These are phyloP conservation scores for Colletotrichum cereale DNA, from an alignment of 2,329 filamentous ascomycete genomes.

Conservation along the genomic window DNA sequence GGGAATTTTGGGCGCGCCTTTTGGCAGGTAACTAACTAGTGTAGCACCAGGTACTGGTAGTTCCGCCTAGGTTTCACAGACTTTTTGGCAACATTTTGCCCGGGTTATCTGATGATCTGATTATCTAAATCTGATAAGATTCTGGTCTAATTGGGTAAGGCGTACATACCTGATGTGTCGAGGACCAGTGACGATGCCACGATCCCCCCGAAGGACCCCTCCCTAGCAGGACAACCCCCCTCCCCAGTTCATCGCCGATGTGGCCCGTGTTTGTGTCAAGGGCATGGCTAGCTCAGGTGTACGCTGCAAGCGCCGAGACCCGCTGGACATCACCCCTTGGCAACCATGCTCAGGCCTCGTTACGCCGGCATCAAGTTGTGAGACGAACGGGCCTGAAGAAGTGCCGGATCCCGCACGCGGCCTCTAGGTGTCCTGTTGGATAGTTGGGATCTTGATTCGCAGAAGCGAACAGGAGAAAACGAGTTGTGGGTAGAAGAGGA, in stretches of 20 bases:
- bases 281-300: neutral
- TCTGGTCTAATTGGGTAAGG: constrained; percentile 39
- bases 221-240: neutral
- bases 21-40: neutral
- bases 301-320: constrained; percentile 8
- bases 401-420: too few relatives aligned
- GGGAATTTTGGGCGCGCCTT: constrained; percentile 18
- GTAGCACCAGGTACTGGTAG: too few relatives aligned
- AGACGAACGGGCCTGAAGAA: neutral
- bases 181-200: constrained; percentile 29
- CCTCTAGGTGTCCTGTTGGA: neutral
- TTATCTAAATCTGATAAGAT: constrained; percentile 40
- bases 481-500: too few relatives aligned
- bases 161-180: constrained; percentile 29
- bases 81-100: constrained; percentile 16
- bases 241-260: constrained; percentile 14
- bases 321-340: constrained; percentile 21
- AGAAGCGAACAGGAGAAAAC: neutral
- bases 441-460: neutral
- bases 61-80: neutral
- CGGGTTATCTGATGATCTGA: constrained; percentile 44
- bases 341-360: constrained; percentile 11
- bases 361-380: neutral
- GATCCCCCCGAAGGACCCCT: constrained; percentile 19
- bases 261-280: constrained; percentile 10